Evolutionary conservation across 768 basidiomycete species (phyloP).

Genomic region (Omphalotus guepiniiformis): DNA sequence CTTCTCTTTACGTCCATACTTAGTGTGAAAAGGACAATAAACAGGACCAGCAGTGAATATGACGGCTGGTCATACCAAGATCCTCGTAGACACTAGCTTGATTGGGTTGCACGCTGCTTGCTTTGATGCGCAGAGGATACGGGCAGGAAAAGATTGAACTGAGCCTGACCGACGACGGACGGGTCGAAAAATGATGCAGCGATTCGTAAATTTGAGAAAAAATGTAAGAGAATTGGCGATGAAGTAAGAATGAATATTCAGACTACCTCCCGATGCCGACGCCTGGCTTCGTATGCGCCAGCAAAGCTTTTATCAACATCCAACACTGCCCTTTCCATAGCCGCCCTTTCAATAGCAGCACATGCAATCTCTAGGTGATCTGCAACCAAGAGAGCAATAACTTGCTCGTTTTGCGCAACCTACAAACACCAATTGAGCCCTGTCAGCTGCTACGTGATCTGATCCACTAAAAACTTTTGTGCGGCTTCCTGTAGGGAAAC

Average conservation of each 20-base stretch:
- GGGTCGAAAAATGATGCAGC: slow-evolving; percentile 92
- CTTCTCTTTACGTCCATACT: slow-evolving; percentile 57
- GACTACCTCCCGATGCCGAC: slow-evolving; percentile 82
- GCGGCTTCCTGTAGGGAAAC: too few species aligned
- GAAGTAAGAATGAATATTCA: slow-evolving; percentile 18
- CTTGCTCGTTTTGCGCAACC: slow-evolving; percentile 72
- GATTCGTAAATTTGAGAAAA: slow-evolving; percentile 51
- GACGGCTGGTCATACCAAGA: slow-evolving; percentile 70
- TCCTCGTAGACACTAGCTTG: slow-evolving; percentile 95
- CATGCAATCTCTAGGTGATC: slow-evolving; percentile 95
- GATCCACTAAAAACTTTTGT: too few species aligned
- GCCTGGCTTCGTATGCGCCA: slow-evolving; percentile 74
- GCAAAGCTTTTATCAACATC: slow-evolving; percentile 92
- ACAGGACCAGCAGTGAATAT: background rate
- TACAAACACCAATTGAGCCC: too few species aligned
- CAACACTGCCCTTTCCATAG: slow-evolving; percentile 90
- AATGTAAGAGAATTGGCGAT: background rate
- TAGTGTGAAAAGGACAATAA: slow-evolving; percentile 19
- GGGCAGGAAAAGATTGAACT: slow-evolving; percentile 70
- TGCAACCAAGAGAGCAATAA: slow-evolving; percentile 72
- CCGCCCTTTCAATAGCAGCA: slow-evolving; percentile 91
- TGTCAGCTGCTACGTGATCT: too few species aligned
- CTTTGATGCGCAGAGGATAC: slow-evolving; percentile 87
- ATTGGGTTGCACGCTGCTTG: slow-evolving; percentile 72
- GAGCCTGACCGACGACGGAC: slow-evolving; percentile 63